Evolutionary conservation across 257 asterid species (phyloP).

Genomic region (Primulina tabacum): DNA sequence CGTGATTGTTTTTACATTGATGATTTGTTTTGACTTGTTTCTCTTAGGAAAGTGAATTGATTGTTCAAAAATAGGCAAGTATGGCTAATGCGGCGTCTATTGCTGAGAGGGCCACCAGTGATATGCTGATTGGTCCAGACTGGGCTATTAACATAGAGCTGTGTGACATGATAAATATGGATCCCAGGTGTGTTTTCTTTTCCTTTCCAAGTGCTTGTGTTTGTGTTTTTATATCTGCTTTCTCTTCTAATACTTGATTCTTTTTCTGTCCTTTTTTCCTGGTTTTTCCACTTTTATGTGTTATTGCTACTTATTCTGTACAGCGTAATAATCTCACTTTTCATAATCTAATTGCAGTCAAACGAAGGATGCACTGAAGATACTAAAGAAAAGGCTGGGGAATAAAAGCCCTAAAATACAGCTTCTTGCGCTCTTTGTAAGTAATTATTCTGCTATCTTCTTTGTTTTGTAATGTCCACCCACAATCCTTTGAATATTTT

Average conservation of each 20-base stretch:
- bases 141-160: conserved; percentile 97
- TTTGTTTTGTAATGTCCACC: not conserved
- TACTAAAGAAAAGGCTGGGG: conserved; percentile 80
- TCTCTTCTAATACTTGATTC: not conserved
- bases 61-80: conserved; percentile 25
- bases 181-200: conserved; percentile 62
- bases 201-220: not conserved
- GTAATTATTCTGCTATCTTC: conserved; percentile 29
- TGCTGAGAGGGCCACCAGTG: conserved; percentile 98
- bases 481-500: conserved; percentile 8
- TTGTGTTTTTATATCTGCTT: not conserved
- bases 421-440: conserved; percentile 84
- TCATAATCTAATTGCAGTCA: conserved; percentile 55
- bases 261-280: not conserved
- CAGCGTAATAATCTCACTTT: conserved; percentile 17
- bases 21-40: conserved; percentile 23
- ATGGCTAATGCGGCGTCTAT: conserved; percentile 88
- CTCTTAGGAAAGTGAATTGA: conserved; percentile 23
- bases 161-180: conserved; percentile 72
- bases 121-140: conserved; percentile 89
- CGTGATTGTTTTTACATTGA: conserved; percentile 12
- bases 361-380: conserved; percentile 86
- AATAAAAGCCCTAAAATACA: conserved; percentile 85
- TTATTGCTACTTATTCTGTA: conserved; percentile 4
- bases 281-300: not conserved